Evolutionary conservation across 2,329 filamentous ascomycete species (phyloP).

Genomic region (Paraphaeosphaeria minitans): DNA sequence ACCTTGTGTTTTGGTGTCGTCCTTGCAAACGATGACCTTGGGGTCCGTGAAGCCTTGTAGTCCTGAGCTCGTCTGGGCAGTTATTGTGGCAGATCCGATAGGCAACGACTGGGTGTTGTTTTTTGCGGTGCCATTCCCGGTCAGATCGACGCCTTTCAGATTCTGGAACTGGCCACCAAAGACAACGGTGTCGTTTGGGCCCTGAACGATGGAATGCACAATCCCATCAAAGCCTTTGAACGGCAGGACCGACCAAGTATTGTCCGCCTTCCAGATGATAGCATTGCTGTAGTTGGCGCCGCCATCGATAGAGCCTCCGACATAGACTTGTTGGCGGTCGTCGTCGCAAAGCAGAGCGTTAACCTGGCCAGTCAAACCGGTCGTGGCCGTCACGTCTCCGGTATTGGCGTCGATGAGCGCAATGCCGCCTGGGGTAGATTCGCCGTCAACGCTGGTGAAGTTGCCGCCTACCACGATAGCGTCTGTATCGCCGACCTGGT

Average conservation of each 20-base stretch:
- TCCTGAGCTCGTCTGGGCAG: constrained; percentile 66
- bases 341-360: constrained; percentile 82
- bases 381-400: constrained; percentile 70
- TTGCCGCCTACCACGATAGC: constrained; percentile 89
- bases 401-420: constrained; percentile 79
- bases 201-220: constrained; percentile 82
- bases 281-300: constrained; percentile 82
- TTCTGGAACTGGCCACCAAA: constrained; percentile 92
- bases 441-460: constrained; percentile 85
- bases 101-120: constrained; percentile 83
- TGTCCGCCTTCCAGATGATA: constrained; percentile 72
- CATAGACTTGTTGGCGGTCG: constrained; percentile 78
- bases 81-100: constrained; percentile 76
- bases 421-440: constrained; percentile 74
- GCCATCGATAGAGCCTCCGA: constrained; percentile 84
- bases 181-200: constrained; percentile 80
- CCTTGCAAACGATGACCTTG: constrained; percentile 81
- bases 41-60: constrained; percentile 73
- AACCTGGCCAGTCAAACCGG: constrained; percentile 82
- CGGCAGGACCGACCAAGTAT: constrained; percentile 74
- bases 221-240: constrained; percentile 96
- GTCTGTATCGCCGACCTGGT: constrained; percentile 70
- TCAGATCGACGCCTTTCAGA: constrained; percentile 77
- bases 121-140: constrained; percentile 60
- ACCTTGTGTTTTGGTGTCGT: constrained; percentile 63